These are phyloP conservation scores for Lathyrus oleraceus DNA, from an alignment of 306 rosid species.

Conservation along the genomic window DNA sequence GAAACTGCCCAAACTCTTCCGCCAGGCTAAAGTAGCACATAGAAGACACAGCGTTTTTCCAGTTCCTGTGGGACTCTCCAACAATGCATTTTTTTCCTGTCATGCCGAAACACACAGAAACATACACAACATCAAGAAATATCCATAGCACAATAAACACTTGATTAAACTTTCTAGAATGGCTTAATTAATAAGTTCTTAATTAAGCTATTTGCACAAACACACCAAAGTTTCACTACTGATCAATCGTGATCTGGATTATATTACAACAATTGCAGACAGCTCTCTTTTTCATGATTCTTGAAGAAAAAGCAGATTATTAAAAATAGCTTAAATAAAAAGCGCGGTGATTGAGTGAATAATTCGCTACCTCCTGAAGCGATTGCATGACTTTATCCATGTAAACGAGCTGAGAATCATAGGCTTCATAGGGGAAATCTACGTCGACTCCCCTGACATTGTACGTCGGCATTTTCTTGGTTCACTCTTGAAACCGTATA, in stretches of 20 bases:
- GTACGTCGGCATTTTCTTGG: conserved; percentile 72
- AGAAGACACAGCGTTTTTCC: conserved; percentile 96
- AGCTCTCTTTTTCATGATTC: too few relatives aligned
- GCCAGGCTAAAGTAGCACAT: conserved; percentile 93
- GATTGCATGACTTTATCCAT: conserved; percentile 95
- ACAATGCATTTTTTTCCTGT: conserved; percentile 78
- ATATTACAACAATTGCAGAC: too few relatives aligned
- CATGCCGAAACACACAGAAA: conserved; percentile 9
- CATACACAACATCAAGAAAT: conserved; percentile 7
- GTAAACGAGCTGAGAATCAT: conserved; percentile 88
- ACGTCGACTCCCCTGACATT: conserved; percentile 74
- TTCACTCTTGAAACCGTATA: neutral
- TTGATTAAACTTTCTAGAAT: neutral
- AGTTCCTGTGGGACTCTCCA: conserved; percentile 99
- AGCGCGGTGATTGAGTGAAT: neutral
- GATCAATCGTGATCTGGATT: neutral
- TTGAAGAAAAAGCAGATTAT: neutral
- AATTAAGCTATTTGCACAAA: neutral
- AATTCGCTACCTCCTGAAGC: conserved; percentile 62
- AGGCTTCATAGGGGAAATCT: conserved; percentile 85
- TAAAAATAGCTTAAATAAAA: neutral
- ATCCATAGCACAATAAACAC: neutral
- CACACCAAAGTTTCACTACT: neutral
- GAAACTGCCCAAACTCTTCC: conserved; percentile 86
- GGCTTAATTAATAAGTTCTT: neutral